A percentile compares a stretch with the other conserved stretches of the same genome.
These are phyloP conservation scores for Agapanthus africanus DNA, from an alignment of 106 monocot species.

Conservation along the genomic window DNA sequence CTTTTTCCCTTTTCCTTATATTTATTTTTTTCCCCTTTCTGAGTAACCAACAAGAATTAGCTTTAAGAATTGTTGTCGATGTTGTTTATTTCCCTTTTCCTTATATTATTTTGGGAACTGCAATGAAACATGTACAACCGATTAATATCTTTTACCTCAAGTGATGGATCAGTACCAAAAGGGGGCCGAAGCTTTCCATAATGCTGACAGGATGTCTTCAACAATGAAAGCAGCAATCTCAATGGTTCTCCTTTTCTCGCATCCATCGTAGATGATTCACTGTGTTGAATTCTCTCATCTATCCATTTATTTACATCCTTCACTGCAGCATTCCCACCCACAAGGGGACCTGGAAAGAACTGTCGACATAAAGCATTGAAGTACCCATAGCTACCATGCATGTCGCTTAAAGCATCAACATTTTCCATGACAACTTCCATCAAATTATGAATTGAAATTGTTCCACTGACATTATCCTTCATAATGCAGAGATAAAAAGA, in stretches of 20 bases:
- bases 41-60: neutral
- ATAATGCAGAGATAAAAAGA: constrained; percentile 15
- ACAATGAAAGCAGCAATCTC: constrained; percentile 69
- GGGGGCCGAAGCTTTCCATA: constrained; percentile 94
- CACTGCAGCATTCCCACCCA: constrained; percentile 65
- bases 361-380: constrained; percentile 63
- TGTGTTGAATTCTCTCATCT: constrained; percentile 59
- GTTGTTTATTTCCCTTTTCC: too few species aligned
- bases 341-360: constrained; percentile 88
- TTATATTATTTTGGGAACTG: neutral
- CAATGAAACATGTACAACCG: neutral
- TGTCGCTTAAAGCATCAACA: constrained; percentile 13
- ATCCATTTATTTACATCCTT: constrained; percentile 93
- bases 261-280: constrained; percentile 38
- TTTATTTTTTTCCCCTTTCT: too few species aligned
- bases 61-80: too few species aligned
- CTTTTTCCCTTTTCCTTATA: too few species aligned
- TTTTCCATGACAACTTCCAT: constrained; percentile 53
- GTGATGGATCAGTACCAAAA: constrained; percentile 56
- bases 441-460: constrained; percentile 57
- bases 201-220: constrained; percentile 77
- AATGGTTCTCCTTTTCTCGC: constrained; percentile 45
- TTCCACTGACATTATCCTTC: constrained; percentile 33
- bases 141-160: constrained; percentile 35
- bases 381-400: constrained; percentile 24